A percentile compares a stretch with the other conserved stretches of the same genome.
Conservation (phyloP, 1,139 yeast species). For the Hansenula lynferdii region DNA sequence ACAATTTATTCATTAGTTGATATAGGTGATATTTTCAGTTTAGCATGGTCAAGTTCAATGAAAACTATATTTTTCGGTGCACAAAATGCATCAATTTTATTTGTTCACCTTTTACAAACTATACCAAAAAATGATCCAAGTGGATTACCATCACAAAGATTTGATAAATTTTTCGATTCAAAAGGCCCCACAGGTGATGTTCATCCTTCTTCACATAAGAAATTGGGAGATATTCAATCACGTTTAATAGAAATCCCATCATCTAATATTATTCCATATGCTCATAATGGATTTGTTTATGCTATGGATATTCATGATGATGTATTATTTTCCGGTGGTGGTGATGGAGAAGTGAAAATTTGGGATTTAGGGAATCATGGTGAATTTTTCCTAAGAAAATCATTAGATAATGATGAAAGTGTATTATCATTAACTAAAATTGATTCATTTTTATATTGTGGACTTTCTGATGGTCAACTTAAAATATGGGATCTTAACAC, state of each 20-base stretch:
- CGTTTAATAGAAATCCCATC: constrained; percentile 63
- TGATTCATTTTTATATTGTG: constrained; percentile 72
- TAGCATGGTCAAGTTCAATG: constrained; percentile 59
- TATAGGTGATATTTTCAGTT: constrained; percentile 89
- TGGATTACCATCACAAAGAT: constrained; percentile 74
- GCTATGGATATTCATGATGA: constrained; percentile 46
- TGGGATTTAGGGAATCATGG: constrained; percentile 46
- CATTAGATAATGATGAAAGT: constrained; percentile 60
- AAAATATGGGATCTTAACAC: constrained; percentile 85
- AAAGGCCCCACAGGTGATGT: constrained; percentile 69
- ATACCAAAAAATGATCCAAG: constrained; percentile 30
- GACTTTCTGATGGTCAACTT: constrained; percentile 65
- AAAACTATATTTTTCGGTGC: constrained; percentile 79
- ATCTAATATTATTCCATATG: constrained; percentile 65
- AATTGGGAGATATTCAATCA: constrained; percentile 11
- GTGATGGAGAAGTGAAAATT: constrained; percentile 79
- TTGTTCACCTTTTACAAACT: constrained; percentile 38
- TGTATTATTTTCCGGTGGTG: constrained; percentile 67
- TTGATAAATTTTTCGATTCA: constrained; percentile 86
- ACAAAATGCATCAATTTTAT: constrained; percentile 84
- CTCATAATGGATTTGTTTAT: constrained; percentile 89
- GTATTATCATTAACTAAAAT: constrained; percentile 62
- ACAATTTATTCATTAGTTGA: constrained; percentile 82
- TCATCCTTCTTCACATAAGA: constrained; percentile 1
- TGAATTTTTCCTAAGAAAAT: constrained; percentile 5